A percentile compares a stretch with the other conserved stretches of the same genome.
Evolutionary conservation across 2,329 filamentous ascomycete genomes (phyloP).

Genomic region (Penicillium janthinellum): DNA sequence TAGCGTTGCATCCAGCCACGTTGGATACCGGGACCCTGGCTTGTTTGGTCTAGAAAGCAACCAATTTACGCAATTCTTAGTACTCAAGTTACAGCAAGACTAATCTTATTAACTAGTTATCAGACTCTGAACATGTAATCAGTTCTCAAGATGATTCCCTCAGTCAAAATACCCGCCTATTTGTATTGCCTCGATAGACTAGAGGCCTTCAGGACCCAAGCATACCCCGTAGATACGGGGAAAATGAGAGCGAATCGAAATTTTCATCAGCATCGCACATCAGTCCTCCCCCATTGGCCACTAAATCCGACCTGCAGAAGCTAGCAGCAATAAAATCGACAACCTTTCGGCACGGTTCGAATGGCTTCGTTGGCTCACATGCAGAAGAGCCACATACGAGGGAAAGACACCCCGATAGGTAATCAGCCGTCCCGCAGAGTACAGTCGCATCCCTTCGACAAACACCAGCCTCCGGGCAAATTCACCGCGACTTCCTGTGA

Average conservation of each 20-base stretch:
- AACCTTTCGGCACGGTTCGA: constrained; percentile 4
- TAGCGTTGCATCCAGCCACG: not conserved
- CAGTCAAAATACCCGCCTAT: too few species aligned
- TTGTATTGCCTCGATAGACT: too few species aligned
- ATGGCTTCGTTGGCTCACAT: constrained; percentile 3
- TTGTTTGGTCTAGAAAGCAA: too few species aligned
- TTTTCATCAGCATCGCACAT: not conserved
- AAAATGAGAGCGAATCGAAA: not conserved
- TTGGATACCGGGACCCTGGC: not conserved
- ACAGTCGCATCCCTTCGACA: not conserved
- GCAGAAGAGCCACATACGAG: not conserved
- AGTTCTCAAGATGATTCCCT: too few species aligned
- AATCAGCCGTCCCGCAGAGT: not conserved
- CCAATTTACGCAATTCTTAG: too few species aligned
- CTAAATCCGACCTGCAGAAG: not conserved
- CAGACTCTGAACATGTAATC: too few species aligned
- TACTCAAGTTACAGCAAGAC: too few species aligned
- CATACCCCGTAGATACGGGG: not conserved
- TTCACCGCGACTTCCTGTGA: not conserved
- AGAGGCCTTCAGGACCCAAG: too few species aligned
- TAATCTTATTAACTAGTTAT: too few species aligned
- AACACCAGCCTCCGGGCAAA: not conserved
- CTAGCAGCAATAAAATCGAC: not conserved
- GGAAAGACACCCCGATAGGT: not conserved
- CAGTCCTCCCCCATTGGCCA: not conserved